Evolutionary conservation across 2,329 filamentous ascomycete genomes (phyloP), one percentile per base, ranked within the genome.

Genomic region (Pseudogymnoascus sp.): DNA sequence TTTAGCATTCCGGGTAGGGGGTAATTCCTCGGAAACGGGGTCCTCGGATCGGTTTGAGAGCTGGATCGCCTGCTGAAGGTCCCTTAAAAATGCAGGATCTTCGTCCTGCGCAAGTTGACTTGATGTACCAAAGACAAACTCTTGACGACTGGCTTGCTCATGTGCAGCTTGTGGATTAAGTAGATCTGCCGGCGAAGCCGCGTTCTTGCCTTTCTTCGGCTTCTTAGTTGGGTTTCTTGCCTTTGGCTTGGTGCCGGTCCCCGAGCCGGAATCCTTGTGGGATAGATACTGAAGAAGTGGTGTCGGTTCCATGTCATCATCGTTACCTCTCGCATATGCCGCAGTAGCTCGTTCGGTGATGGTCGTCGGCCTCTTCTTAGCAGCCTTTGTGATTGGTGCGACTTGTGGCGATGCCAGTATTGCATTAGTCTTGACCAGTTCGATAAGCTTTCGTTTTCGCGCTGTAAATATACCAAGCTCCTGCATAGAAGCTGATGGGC

Each of bases 111-210:
- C 88, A 24, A 96, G 76, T 72, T 96, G 91, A 72, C 91, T 96
- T 1, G 89, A 93, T 0, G 91, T 95, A 1, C 91, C 91, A 74
- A 96, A 96, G 0, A 96, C 76, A 70, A 93, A 90, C 65, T 92
- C 85, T 72, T 95, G 91, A 1, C 82, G 78, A 2, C 83, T 79
- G 13, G 89, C 82, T 67, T 88, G 82, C 61, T 82, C 82, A 47
- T 87, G 75, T 1, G 90, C 91, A 24, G 87, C 82, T 59, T 77
- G 78, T 0, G 91, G 91, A 0, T 89, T 90, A 10, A 90, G 77
- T 1, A 96, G 73, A 16, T 82, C 73, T 44, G 79, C 78, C n/a
- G 78, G 44, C 31, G 64, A 64, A 8, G 61, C 63, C 8, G 73
- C 74, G 44, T 71, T 70, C 62, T 77, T 79, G 65, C 72, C 77